Evolutionary conservation across 1,139 yeast species (phyloP), one percentile per base, ranked within the genome.

Genomic region (Eremothecium coryli): DNA sequence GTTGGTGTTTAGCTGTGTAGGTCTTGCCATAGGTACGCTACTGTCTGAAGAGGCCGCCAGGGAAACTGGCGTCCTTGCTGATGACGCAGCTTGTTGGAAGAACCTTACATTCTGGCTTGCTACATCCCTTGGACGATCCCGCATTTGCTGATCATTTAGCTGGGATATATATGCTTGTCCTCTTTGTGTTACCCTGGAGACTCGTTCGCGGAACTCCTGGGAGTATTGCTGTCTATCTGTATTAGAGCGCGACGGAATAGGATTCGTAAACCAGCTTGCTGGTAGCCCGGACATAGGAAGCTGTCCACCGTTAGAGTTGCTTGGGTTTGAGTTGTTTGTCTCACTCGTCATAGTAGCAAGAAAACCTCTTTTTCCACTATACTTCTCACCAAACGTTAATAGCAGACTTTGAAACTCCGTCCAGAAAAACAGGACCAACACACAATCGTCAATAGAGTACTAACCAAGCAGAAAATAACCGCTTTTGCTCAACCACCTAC

Each of bases 181-280:
- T 30, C 42, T 42, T 26, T 41, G 44, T 32, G 47, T 35, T 21
- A 44, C 43, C 32, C 46, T 39, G 13, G 41, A 37, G 15, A 42
- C 40, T 23, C 48, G 37, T 31, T 43, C 45, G 8, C 48, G 46
- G 31, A 41, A 42, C 26, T 42, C 48, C 24, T 42, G 44, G 22
- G 41, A 35, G 5, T 39, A 18, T 28, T 36, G 30, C 21, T 44
- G 46, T 22, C 46, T 34, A 7, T 39, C 44, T 15, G 36, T 17
- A 5, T 37, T 38, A 23, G 38, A 40, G 12, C 45, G 42, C n/a
- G 39, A 25, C 15, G 47, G 47, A 9, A 38, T 34, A 13, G 41
- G 33, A 26, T 35, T 37, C 4, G 49, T 43, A 21, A 45, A 45
- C 48, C 49, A 44, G 31, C 43, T 37, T 7, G 47, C 49, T 18